A percentile compares a stretch with the other conserved stretches of the same genome.
These are phyloP conservation scores for Apiotrichum veenhuisii DNA, from an alignment of 1,284 basidiomycete genomes.

Conservation along the genomic window DNA sequence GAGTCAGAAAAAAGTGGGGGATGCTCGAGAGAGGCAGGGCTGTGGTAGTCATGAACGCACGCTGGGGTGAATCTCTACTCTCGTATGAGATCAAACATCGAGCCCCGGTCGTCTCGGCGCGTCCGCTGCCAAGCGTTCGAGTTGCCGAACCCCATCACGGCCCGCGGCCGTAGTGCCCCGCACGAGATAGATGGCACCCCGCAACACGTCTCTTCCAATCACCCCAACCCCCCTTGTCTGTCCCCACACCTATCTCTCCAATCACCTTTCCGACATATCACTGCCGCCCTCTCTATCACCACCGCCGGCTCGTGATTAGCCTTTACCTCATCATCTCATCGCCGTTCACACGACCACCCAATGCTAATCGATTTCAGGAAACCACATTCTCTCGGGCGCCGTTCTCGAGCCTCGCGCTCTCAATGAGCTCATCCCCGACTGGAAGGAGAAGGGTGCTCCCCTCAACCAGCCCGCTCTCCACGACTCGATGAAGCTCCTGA, in stretches of 20 bases:
- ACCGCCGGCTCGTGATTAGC: no score
- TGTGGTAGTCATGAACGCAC: not conserved
- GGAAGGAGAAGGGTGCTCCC: conserved; percentile 61
- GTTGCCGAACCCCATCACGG: not conserved
- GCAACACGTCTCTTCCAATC: not conserved
- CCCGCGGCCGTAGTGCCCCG: not conserved
- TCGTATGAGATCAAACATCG: no score
- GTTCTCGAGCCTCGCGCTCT: conserved; percentile 91
- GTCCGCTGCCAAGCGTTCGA: not conserved
- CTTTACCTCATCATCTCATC: not conserved
- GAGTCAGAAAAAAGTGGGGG: not conserved
- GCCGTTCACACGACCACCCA: not conserved
- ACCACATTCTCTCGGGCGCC: conserved; percentile 93
- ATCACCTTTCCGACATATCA: not conserved
- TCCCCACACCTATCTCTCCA: not conserved
- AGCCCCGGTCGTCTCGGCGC: not conserved
- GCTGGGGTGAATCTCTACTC: no score
- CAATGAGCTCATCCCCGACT: conserved; percentile 86
- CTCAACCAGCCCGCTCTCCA: conserved; percentile 75
- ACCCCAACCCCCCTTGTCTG: no score
- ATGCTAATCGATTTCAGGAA: conserved; percentile 57
- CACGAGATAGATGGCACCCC: not conserved
- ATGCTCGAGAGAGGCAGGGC: not conserved
- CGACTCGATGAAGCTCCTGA: conserved; percentile 85
- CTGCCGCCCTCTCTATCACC: not conserved